Conservation (phyloP, 306 rosid species). For the Quercus wislizeni region DNA sequence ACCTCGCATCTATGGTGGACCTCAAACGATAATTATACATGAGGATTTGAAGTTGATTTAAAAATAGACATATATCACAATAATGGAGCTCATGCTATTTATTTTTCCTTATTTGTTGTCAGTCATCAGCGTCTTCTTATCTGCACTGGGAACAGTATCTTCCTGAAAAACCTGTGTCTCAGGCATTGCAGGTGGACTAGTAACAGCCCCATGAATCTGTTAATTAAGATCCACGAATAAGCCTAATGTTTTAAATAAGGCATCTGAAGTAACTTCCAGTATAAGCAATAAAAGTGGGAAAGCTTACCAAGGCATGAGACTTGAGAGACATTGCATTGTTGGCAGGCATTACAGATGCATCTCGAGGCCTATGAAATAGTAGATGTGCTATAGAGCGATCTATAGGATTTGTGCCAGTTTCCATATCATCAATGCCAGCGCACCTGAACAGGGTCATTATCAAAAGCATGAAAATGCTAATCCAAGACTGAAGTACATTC, state of each 20-base stretch:
- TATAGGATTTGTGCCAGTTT: conserved; percentile 80
- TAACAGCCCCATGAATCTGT: conserved; percentile 47
- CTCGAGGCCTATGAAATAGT: conserved; percentile 75
- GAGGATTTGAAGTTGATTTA: not conserved
- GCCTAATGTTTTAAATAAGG: conserved; percentile 3
- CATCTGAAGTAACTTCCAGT: conserved; percentile 5
- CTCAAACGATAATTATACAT: not conserved
- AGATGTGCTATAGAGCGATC: conserved; percentile 90
- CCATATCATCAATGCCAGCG: conserved; percentile 59
- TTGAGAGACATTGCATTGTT: conserved; percentile 28
- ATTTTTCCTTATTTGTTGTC: conserved; percentile 11
- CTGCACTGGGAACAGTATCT: conserved; percentile 34
- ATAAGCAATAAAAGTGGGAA: conserved; percentile 2
- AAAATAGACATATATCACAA: conserved; percentile 4
- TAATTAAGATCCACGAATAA: conserved; percentile 27
- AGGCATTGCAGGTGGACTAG: conserved; percentile 34
- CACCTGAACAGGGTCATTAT: conserved; percentile 47
- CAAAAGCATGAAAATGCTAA: conserved; percentile 19
- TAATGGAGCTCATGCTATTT: conserved; percentile 1
- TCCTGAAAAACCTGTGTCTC: conserved; percentile 51
- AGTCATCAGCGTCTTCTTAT: conserved; percentile 14
- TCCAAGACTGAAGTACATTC: not conserved
- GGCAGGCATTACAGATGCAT: conserved; percentile 38
- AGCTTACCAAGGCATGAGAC: conserved; percentile 48
- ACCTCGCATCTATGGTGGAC: not conserved